A percentile compares a stretch with the other conserved stretches of the same genome.
These are phyloP conservation scores for Capsella bursapastoris DNA, from an alignment of 345 rosid species.

Conservation along the genomic window DNA sequence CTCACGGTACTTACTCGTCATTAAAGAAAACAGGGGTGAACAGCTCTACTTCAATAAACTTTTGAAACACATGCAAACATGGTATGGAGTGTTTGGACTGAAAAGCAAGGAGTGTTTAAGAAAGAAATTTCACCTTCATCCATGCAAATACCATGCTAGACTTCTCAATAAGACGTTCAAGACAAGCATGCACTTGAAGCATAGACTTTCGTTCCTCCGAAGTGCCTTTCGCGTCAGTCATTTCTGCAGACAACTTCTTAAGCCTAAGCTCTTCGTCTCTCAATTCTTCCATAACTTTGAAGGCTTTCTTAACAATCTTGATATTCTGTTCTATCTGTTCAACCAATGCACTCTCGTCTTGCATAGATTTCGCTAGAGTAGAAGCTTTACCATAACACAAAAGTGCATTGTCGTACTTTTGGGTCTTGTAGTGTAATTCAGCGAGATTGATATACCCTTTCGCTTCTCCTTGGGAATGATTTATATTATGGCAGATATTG, in stretches of 20 bases:
- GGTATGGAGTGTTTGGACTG: background rate
- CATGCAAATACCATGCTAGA: constrained; percentile 72
- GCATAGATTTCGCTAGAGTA: constrained; percentile 84
- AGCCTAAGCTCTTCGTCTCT: constrained; percentile 81
- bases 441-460: constrained; percentile 97
- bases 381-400: constrained; percentile 78
- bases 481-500: constrained; percentile 70
- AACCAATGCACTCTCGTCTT: constrained; percentile 80
- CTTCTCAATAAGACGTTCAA: constrained; percentile 83
- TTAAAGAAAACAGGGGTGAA: background rate
- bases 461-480: constrained; percentile 88
- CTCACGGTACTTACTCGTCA: constrained; percentile 23
- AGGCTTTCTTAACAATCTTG: constrained; percentile 63
- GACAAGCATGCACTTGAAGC: constrained; percentile 62
- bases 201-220: constrained; percentile 70
- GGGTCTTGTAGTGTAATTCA: constrained; percentile 72
- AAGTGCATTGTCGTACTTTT: constrained; percentile 76
- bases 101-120: constrained; percentile 17
- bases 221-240: constrained; percentile 60
- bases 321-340: constrained; percentile 69
- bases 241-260: constrained; percentile 72
- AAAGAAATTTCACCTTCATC: constrained; percentile 60
- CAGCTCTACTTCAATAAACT: constrained; percentile 21
- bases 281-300: constrained; percentile 69
- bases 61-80: constrained; percentile 31